Evolutionary conservation across 176 grass and related monocot genomes (phyloP), one percentile per base, ranked within the genome.

Genomic region (Miscanthus lutarioriparius): DNA sequence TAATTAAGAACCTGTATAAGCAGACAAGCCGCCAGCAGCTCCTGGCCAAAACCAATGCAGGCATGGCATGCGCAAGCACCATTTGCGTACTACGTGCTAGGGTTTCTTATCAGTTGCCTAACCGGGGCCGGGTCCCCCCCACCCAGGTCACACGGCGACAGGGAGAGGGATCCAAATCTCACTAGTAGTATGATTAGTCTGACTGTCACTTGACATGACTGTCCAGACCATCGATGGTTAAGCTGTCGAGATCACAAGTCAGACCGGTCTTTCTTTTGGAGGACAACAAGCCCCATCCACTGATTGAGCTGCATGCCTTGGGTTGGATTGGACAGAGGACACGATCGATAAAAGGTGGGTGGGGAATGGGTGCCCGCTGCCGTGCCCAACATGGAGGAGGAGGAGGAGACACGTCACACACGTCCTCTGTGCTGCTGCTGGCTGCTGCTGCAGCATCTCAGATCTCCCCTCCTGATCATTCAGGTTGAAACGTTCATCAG

Each of bases 241-340:
- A 14, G 63, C 63, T 65, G 63, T 65, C 63, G 26, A 70, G 74
- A 76, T 76, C 49, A 23, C 48, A 47, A 75, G 45, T 65, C 72
- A 78, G 67, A 79, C 19, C 20, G 67, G 67, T 85, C 76, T 35
- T 84, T 25, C 81, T 89, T 89, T 80, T 80, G 48, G 27, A 84
- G 59, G 76, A 85, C 82, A 88, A 80, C 61, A 88, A 58, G 73
- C 6, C 13, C 25, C 4, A 12, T 63, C 59, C 11, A 84, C 41
- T 68, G 37, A 76, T 56, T 76, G 73, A 54, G 26, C 72, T 72
- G n/a, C 69, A 23, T 8, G 47, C 47, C 15, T 13, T 75, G 6
- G 36, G 36, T 35, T 84, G 59, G 80, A 80, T 70, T 68, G 26
- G 45, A 47, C 20, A 56, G 20, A 15, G 0, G 15, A 10, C 2